Conservation (phyloP, 2,329 filamentous ascomycete genomes). For the Eutypella sp. region DNA sequence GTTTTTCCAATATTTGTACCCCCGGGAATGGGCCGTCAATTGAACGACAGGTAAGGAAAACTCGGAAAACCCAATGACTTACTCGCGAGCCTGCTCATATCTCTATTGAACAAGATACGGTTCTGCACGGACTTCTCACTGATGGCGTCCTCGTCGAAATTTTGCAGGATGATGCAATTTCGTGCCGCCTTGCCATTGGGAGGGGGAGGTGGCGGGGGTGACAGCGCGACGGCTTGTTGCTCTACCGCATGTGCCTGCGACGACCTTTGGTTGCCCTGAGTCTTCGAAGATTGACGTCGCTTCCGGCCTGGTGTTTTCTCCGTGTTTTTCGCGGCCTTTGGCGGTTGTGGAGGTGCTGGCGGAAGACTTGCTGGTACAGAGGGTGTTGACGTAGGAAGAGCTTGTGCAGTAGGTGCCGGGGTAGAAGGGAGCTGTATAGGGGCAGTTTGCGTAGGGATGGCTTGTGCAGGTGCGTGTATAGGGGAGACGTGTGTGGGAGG, state of each 20-base stretch:
- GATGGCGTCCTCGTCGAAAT: conserved; percentile 53
- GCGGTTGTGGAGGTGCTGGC: conserved; percentile 11
- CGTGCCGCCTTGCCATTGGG: conserved; percentile 49
- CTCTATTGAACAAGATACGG: conserved; percentile 53
- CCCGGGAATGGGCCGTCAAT: background rate
- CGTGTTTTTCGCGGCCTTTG: conserved; percentile 13
- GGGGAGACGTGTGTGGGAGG: too few species aligned
- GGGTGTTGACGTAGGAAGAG: too few species aligned
- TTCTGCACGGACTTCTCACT: conserved; percentile 54
- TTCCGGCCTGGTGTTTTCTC: background rate
- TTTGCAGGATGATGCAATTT: conserved; percentile 55
- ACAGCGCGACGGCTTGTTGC: conserved; percentile 21
- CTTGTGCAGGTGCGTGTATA: too few species aligned
- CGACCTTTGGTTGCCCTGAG: conserved; percentile 14
- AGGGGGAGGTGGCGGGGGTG: conserved; percentile 27
- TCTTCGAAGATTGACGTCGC: conserved; percentile 10
- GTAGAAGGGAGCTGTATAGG: too few species aligned
- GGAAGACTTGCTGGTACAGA: conserved; percentile 1
- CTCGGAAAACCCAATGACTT: conserved; percentile 18
- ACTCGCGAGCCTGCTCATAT: conserved; percentile 55
- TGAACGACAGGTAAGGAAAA: background rate
- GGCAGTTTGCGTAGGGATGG: too few species aligned
- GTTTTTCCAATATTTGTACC: background rate
- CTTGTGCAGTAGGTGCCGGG: too few species aligned
- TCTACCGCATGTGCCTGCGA: conserved; percentile 18